These are phyloP conservation scores for Hymenoscyphus fraxineus DNA, from an alignment of 2,329 filamentous ascomycete species.

Conservation along the genomic window DNA sequence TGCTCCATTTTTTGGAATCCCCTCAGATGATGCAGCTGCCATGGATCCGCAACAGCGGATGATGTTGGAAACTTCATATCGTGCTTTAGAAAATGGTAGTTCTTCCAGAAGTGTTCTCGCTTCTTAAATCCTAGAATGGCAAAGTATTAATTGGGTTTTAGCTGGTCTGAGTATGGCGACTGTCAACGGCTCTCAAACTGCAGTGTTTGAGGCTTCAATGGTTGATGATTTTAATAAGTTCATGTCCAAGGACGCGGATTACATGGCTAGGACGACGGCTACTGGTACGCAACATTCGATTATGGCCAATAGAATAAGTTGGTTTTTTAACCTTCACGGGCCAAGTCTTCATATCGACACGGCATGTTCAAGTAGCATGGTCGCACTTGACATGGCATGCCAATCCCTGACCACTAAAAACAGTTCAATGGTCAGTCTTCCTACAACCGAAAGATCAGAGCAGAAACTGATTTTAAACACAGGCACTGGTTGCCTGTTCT, in stretches of 20 bases:
- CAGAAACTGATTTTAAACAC: neutral
- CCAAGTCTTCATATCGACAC: neutral
- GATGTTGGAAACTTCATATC: slow-evolving; percentile 3
- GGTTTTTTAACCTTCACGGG: neutral
- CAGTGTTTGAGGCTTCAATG: neutral
- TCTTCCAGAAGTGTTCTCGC: too few species aligned
- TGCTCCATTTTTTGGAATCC: slow-evolving; percentile 20
- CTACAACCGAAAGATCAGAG: neutral
- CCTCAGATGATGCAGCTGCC: slow-evolving; percentile 24
- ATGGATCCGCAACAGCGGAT: slow-evolving; percentile 48
- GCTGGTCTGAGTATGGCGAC: neutral
- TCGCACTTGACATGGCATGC: neutral
- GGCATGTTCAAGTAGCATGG: neutral
- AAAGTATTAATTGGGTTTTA: too few species aligned
- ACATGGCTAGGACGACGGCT: neutral
- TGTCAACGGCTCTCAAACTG: neutral
- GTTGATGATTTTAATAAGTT: neutral
- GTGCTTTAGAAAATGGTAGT: slow-evolving; percentile 16
- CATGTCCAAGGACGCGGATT: neutral
- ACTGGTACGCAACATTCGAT: too few species aligned
- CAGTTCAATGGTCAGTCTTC: neutral
- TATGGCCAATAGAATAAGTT: neutral
- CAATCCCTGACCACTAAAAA: neutral
- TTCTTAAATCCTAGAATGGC: neutral
- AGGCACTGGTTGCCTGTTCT: slow-evolving; percentile 12